Conservation (phyloP, 768 basidiomycete species). For the Astraeus odoratus region DNA sequence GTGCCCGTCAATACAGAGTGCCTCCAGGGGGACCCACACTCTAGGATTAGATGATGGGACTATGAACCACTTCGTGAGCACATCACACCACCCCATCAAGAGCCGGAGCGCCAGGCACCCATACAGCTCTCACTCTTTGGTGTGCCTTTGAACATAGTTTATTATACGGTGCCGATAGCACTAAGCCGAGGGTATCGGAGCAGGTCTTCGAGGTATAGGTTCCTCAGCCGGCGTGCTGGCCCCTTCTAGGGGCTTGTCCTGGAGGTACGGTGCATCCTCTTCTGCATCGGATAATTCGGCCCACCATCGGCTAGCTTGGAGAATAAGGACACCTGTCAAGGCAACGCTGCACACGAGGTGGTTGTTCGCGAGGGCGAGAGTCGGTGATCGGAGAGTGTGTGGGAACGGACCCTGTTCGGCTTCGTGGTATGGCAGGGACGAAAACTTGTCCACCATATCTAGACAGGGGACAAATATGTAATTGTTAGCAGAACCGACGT, state of each 20-base stretch:
- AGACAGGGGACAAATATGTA: too few relatives aligned
- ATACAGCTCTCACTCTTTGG: too few relatives aligned
- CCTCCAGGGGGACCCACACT: too few relatives aligned
- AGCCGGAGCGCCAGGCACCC: neutral
- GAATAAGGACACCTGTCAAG: slow-evolving; percentile 75
- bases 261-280: slow-evolving; percentile 35
- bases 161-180: neutral
- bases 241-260: slow-evolving; percentile 23
- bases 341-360: slow-evolving; percentile 85
- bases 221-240: slow-evolving; percentile 5
- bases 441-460: slow-evolving; percentile 60
- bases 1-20: too few relatives aligned
- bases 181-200: slow-evolving; percentile 2
- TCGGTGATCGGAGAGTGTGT: slow-evolving; percentile 48
- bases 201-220: slow-evolving; percentile 1
- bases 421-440: slow-evolving; percentile 45
- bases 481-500: too few relatives aligned
- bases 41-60: too few relatives aligned
- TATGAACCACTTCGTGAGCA: too few relatives aligned
- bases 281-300: slow-evolving; percentile 64
- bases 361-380: slow-evolving; percentile 74
- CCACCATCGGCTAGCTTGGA: slow-evolving; percentile 84
- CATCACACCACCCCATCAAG: too few relatives aligned
- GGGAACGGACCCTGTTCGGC: slow-evolving; percentile 59
- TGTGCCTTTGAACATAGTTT: neutral